Base-by-base conservation (phyloP, 352 stramenopile genomes). In the Globisporangium sylvaticum region DNA sequence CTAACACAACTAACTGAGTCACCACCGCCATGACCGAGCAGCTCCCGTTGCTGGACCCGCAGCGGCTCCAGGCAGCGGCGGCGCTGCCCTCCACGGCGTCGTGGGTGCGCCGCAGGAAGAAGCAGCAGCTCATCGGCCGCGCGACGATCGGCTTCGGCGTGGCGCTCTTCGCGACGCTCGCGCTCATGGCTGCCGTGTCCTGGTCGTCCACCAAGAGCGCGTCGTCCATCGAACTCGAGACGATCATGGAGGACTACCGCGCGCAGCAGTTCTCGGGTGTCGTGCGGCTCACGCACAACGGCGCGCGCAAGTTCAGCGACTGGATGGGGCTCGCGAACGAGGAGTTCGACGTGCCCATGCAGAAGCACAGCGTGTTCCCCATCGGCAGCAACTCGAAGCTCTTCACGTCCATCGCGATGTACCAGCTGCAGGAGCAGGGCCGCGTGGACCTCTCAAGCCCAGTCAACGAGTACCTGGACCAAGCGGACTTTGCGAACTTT, bases 311-410 rank as follows among this genome's bases (percentile, higher is more conserved):
- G 50, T 77, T 83, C 58, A 72, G 80, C 25, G 64, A 75, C 39
- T 80, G 77, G 34, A 78, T 74, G 61, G 82, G 82, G 0, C 9
- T 64, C 1, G 83, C 83, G 22, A 87, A 79, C 56, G 74, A 85
- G 34, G 77, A 83, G 25, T 83, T 87, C 37, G 62, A 71, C 6
- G 72, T 75, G 55, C 53, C 69, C 3, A 91, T 91, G 74, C 31
- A 67, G 12, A 64, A 69, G 24, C 66, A 86, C 65, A 83, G 72
- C 50, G 66, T 89, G 37, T 90, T 90, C 56, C 77, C 80, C 8
- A 73, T 90, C 68, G 82, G 75, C 14, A 79, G 78, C 22, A 79
- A 90, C 65, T 77, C 81, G 14, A 85, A 89, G 64, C 74, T 90
- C 12, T 81, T 90, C 46, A 75, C 71, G 14, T 58, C 80, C 1